Evolutionary conservation across 139 green algal genomes (phyloP).

Genomic region (Asterochloris sp.): DNA sequence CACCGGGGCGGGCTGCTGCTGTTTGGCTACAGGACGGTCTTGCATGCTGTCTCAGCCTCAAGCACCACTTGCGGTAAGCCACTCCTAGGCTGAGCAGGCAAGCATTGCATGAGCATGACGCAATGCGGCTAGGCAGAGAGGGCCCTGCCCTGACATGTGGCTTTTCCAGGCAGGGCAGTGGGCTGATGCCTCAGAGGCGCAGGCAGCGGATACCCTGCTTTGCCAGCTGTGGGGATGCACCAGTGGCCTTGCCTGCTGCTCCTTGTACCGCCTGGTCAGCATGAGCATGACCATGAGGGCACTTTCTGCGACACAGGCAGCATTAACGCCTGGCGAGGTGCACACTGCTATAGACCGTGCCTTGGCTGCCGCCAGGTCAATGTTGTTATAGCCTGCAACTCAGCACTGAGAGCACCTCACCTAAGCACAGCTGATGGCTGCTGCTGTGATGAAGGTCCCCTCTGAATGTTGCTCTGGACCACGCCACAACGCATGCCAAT

Average conservation of each 20-base stretch:
- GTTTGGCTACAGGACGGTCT: not conserved
- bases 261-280: conserved; percentile 30
- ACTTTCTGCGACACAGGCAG: conserved; percentile 32
- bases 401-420: not conserved
- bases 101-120: too few relatives aligned
- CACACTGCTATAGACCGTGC: conserved; percentile 40
- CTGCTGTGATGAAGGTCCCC: not conserved
- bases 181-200: too few relatives aligned
- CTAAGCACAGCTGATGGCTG: not conserved
- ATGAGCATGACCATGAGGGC: conserved; percentile 55
- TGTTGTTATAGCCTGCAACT: conserved; percentile 45
- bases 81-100: too few relatives aligned
- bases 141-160: too few relatives aligned
- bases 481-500: not conserved
- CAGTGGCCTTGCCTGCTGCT: not conserved
- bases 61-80: too few relatives aligned
- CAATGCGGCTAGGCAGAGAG: too few relatives aligned
- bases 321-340: conserved; percentile 42
- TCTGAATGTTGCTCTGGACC: not conserved
- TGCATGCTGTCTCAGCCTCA: too few relatives aligned
- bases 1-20: not conserved
- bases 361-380: conserved; percentile 36
- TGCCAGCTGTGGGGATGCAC: too few relatives aligned
- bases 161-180: too few relatives aligned
- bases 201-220: too few relatives aligned